phyloP scores from a whole-genome alignment of 2,329 filamentous ascomycete genomes.

The Botrytis paeoniae region DNA sequence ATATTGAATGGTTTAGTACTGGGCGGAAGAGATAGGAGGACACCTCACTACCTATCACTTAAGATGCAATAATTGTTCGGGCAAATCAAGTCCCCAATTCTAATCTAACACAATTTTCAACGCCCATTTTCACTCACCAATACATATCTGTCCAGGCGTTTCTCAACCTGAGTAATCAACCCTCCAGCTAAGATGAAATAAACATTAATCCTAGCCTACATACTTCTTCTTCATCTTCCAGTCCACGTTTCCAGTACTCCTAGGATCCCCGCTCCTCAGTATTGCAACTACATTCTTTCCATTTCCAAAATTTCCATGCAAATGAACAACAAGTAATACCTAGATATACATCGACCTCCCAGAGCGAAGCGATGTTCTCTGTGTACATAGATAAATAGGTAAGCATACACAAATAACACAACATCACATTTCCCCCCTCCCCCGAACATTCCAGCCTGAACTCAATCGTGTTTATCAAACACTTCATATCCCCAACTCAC shows the following conservation, averaged over 20 bases:
- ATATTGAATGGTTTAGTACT: too few relatives aligned
- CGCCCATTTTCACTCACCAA: not conserved
- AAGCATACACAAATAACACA: not conserved
- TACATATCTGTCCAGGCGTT: rapidly evolving
- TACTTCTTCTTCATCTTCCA: not conserved
- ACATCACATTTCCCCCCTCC: not conserved
- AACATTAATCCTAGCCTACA: not conserved
- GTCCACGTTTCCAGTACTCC: not conserved
- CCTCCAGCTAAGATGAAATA: not conserved
- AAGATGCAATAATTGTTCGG: rapidly evolving
- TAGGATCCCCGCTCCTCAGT: too few relatives aligned
- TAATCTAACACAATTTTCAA: not conserved
- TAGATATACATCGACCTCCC: not conserved
- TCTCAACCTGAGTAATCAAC: not conserved
- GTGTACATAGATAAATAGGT: too few relatives aligned
- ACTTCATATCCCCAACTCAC: not conserved
- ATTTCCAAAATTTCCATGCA: not conserved
- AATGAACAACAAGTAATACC: not conserved
- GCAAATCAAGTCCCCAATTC: not conserved
- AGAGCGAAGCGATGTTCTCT: not conserved
- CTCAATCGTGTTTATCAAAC: not conserved
- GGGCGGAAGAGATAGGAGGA: too few relatives aligned
- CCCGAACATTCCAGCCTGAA: not conserved
- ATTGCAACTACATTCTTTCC: too few relatives aligned
- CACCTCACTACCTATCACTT: not conserved